Percentiles rank a stretch among this genome's conserved stretches.
Conservation (phyloP, 2,329 filamentous ascomycete genomes). For the Trichoderma sp. region DNA sequence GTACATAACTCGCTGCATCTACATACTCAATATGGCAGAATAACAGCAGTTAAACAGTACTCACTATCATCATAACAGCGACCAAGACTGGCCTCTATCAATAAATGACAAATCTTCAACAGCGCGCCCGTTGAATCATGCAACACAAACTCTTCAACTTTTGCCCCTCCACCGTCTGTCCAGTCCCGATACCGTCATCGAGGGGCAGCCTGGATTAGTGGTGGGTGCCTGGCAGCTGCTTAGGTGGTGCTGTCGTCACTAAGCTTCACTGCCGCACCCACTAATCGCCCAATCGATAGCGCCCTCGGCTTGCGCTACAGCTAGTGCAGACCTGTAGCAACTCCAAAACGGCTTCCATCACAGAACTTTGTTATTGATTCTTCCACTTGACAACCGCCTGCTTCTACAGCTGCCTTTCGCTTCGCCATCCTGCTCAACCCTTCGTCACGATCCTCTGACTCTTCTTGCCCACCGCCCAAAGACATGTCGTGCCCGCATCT, state of each 20-base stretch:
- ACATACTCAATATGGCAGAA: neutral
- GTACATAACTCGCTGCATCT: neutral
- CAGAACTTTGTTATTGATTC: neutral
- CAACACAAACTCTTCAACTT: neutral
- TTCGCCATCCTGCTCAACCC: neutral
- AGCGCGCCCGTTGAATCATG: neutral
- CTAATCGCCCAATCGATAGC: slow-evolving; percentile 1
- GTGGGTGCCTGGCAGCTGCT: neutral
- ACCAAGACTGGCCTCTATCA: neutral
- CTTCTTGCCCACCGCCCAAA: neutral
- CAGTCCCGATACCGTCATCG: slow-evolving; percentile 7
- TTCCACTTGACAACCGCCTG: neutral
- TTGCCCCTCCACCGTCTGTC: slow-evolving; percentile 1
- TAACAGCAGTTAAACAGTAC: neutral
- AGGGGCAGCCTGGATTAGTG: neutral
- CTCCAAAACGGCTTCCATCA: neutral
- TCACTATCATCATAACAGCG: neutral
- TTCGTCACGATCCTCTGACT: neutral
- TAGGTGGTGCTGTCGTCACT: neutral
- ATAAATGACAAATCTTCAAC: neutral
- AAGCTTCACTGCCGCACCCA: neutral
- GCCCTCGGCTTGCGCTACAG: neutral
- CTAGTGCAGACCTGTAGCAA: neutral
- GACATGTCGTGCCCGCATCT: slow-evolving; percentile 51
- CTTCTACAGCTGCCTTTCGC: neutral